Evolutionary conservation across 2,329 filamentous ascomycete genomes (phyloP).

Genomic region (Microdochium trichocladiopsis): DNA sequence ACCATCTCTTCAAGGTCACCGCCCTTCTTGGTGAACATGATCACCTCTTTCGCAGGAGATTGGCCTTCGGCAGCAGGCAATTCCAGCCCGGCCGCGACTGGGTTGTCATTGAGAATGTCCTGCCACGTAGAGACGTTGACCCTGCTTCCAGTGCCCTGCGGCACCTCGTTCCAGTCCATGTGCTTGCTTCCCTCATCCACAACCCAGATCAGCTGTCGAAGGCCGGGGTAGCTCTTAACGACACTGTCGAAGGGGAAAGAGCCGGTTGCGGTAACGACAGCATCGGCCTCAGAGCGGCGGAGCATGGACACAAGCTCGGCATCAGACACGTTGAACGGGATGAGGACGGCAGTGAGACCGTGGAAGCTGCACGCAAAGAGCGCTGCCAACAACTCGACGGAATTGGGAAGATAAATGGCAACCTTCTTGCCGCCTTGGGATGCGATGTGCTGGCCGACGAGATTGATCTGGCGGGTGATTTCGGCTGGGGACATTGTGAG

Average conservation of each 20-base stretch:
- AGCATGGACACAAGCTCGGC: slow-evolving; percentile 66
- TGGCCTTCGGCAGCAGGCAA: slow-evolving; percentile 58
- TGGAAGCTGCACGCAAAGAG: slow-evolving; percentile 90
- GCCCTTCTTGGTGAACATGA: slow-evolving; percentile 58
- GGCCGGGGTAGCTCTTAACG: slow-evolving; percentile 57
- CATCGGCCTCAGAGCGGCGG: slow-evolving; percentile 66
- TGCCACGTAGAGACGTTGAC: slow-evolving; percentile 90
- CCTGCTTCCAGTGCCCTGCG: slow-evolving; percentile 65
- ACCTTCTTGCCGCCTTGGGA: slow-evolving; percentile 68
- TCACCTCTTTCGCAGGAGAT: slow-evolving; percentile 43
- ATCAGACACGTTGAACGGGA: slow-evolving; percentile 74
- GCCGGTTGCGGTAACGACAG: slow-evolving; percentile 77
- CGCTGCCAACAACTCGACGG: slow-evolving; percentile 74
- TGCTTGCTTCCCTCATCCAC: slow-evolving; percentile 85
- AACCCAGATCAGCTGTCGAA: slow-evolving; percentile 84
- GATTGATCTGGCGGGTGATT: slow-evolving; percentile 77
- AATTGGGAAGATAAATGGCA: slow-evolving; percentile 89
- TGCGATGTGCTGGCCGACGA: slow-evolving; percentile 72
- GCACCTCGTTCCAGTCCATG: slow-evolving; percentile 91
- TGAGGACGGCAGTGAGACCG: slow-evolving; percentile 72
- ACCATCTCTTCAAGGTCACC: slow-evolving; percentile 61
- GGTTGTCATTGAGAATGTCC: slow-evolving; percentile 70
- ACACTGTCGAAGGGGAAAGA: slow-evolving; percentile 75
- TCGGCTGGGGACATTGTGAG: slow-evolving; percentile 42
- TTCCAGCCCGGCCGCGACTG: slow-evolving; percentile 48